Evolutionary conservation across 176 grass and related monocot species (phyloP), one percentile per base, ranked within the genome.

Genomic region (Chloris gayana): DNA sequence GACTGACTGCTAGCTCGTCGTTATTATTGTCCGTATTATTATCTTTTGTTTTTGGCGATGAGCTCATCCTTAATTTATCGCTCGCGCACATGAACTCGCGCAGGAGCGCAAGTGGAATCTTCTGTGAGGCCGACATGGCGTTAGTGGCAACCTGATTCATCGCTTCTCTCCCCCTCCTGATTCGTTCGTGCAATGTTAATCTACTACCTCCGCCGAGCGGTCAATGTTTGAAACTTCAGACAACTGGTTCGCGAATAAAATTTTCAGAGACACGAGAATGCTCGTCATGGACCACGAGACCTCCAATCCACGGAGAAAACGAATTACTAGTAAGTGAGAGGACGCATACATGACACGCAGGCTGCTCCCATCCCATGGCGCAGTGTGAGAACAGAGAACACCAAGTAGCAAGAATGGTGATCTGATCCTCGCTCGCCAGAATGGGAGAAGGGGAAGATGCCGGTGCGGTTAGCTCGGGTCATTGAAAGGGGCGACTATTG

Each of bases 401-500:
- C 51, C 10, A 5, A 15, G 10, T 27, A 6, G 5, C 2, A 13
- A 41, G 11, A 4, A 4, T 39, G 64, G 21, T 68, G 61, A 32
- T 64, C 14, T 68, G 61, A 32, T 64, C 29, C 12, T 11, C 21
- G 7, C 51, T 9, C 47, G 22, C 15, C 14, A 10, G 9, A 15
- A 18, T 9, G 42, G 70, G 11, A 70, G 38, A 25, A 26, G 37
- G 38, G 37, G 38, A 53, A 72, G 17, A 64, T 80, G 49, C 64
- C 51, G 4, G 9, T 11, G 81, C 84, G 72, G 92, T 91, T 94
- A 87, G 90, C 88, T 92, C 85, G 67, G 84, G 51, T 69, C 93
- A 95, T 96, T 96, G 81, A 96, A 96, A 92, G 78, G 82, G 68
- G 82, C 72, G 72, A 92, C 90, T 90, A 96, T 96, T 96, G 89